Evolutionary conservation across 768 basidiomycete species (phyloP).

Genomic region (Rubroboletus pulcherrimus): DNA sequence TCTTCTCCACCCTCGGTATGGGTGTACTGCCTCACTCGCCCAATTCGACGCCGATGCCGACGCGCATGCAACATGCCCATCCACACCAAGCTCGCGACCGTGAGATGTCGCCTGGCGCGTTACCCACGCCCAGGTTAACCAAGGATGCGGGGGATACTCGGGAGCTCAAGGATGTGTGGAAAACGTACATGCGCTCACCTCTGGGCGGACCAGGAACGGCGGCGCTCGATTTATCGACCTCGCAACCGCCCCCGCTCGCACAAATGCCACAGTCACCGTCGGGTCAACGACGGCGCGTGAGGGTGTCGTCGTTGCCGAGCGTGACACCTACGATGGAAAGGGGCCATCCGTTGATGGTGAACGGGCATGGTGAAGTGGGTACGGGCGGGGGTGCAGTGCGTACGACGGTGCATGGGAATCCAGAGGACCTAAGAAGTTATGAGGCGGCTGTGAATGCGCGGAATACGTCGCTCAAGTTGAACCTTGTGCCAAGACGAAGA

Average conservation of each 20-base stretch:
- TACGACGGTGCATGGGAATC: constrained; percentile 40
- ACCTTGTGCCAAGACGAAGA: constrained; percentile 44
- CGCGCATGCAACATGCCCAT: constrained; percentile 23
- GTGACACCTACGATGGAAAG: constrained; percentile 54
- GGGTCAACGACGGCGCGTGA: constrained; percentile 39
- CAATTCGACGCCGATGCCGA: constrained; percentile 47
- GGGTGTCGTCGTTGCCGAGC: constrained; percentile 68
- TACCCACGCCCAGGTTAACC: constrained; percentile 31
- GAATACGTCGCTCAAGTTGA: constrained; percentile 56
- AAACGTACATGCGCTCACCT: constrained; percentile 68
- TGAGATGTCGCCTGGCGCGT: constrained; percentile 22
- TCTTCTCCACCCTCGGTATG: constrained; percentile 45
- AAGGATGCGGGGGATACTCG: constrained; percentile 38
- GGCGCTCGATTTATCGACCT: constrained; percentile 4
- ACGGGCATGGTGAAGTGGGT: constrained; percentile 19
- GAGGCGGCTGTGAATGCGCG: constrained; percentile 74
- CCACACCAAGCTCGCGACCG: constrained; percentile 19
- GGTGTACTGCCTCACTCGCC: constrained; percentile 36
- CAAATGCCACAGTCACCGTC: constrained; percentile 29
- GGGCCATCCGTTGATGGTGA: constrained; percentile 14
- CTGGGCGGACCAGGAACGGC: constrained; percentile 34
- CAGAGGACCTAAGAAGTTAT: constrained; percentile 67
- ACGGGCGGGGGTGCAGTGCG: constrained; percentile 26
- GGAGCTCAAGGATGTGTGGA: constrained; percentile 72
- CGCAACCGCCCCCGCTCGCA: constrained; percentile 9